Conservation (phyloP, 805 yeast genomes). For the Tetrapisispora iriomotensis region DNA sequence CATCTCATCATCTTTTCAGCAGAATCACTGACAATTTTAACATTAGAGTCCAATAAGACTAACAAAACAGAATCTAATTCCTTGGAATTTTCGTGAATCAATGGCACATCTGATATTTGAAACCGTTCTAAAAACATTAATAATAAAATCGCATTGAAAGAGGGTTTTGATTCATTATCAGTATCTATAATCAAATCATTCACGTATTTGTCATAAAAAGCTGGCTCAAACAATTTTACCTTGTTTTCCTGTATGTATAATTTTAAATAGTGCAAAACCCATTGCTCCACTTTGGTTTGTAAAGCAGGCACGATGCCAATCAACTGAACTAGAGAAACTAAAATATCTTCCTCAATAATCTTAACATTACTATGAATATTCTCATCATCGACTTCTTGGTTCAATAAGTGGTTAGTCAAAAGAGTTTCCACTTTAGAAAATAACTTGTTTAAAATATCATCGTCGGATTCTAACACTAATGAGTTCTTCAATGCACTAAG, state of each 20-base stretch:
- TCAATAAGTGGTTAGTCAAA: background rate
- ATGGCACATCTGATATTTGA: slow-evolving; percentile 26
- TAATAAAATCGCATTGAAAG: slow-evolving; percentile 8
- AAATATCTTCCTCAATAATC: background rate
- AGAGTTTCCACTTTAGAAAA: background rate
- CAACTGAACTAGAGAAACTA: slow-evolving; percentile 6
- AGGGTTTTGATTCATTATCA: background rate
- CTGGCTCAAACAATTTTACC: slow-evolving; percentile 8
- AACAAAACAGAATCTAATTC: slow-evolving; percentile 12
- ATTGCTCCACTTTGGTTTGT: slow-evolving; percentile 7
- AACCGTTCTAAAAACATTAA: slow-evolving; percentile 33
- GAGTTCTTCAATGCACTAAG: background rate
- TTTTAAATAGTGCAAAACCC: slow-evolving; percentile 7
- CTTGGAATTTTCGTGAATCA: slow-evolving; percentile 1
- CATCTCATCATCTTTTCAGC: slow-evolving; percentile 36
- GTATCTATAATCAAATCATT: slow-evolving; percentile 2
- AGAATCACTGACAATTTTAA: slow-evolving; percentile 10
- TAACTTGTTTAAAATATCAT: background rate
- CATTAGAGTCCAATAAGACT: slow-evolving; percentile 13
- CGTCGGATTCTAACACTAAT: background rate
- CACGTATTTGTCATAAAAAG: slow-evolving; percentile 3
- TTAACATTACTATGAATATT: background rate
- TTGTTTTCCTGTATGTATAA: slow-evolving; percentile 5
- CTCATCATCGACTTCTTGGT: background rate
- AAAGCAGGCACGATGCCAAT: slow-evolving; percentile 7